A percentile compares a stretch with the other conserved stretches of the same genome.
phyloP scores from a whole-genome alignment of 345 rosid genomes.

The Lepidium didymum region DNA sequence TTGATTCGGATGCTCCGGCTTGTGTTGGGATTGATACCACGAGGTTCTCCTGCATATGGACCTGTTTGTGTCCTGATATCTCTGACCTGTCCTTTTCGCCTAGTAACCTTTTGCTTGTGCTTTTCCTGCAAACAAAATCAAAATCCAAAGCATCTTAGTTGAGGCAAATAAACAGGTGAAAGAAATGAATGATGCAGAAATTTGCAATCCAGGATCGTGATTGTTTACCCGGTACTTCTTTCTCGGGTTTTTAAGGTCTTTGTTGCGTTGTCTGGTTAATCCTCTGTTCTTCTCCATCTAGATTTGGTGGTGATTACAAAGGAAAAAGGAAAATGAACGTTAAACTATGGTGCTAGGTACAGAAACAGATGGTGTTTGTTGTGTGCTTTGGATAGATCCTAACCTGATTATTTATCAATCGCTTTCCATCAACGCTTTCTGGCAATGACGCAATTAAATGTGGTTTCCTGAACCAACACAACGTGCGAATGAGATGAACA shows the following conservation, averaged over 20 bases:
- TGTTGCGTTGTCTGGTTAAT: conserved; percentile 59
- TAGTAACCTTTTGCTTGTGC: conserved; percentile 34
- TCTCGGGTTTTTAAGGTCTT: conserved; percentile 64
- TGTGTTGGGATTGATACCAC: conserved; percentile 58
- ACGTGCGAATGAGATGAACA: neutral
- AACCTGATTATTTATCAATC: conserved; percentile 51
- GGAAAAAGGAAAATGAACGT: neutral
- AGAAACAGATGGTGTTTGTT: conserved; percentile 1
- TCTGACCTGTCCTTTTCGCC: conserved; percentile 57
- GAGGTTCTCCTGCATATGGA: conserved; percentile 58
- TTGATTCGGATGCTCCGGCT: conserved; percentile 64
- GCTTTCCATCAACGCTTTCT: conserved; percentile 62
- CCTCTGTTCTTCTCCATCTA: conserved; percentile 72
- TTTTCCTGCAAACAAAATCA: conserved; percentile 36
- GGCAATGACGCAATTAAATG: conserved; percentile 36
- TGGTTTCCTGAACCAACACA: conserved; percentile 20
- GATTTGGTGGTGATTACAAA: neutral
- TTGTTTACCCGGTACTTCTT: conserved; percentile 63
- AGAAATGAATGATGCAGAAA: neutral
- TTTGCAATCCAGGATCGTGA: neutral
- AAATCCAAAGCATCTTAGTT: neutral
- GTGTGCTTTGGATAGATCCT: neutral
- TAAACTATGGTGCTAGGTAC: neutral
- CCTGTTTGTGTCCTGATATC: conserved; percentile 44
- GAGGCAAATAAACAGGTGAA: neutral